Evolutionary conservation across 495 filamentous ascomycete genomes (phyloP).

Genomic region (Lepidopterella palustris): DNA sequence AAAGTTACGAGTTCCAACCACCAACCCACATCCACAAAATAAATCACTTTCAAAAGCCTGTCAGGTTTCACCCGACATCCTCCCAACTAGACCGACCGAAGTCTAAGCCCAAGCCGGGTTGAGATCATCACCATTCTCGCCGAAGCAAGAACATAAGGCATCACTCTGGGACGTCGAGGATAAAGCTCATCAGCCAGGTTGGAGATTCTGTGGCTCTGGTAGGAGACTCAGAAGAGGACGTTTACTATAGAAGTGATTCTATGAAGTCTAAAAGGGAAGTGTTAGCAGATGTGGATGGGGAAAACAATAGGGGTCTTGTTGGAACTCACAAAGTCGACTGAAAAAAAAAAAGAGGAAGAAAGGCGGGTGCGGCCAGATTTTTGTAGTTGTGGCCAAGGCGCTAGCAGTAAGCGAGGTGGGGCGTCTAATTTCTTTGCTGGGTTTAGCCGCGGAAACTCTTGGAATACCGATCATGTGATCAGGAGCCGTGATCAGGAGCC

Average conservation of each 20-base stretch:
- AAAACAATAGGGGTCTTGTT: conserved; percentile 8
- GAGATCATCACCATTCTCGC: conserved; percentile 69
- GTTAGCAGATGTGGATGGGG: background rate
- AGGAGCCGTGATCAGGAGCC: too few relatives aligned
- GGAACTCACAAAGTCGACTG: conserved; percentile 29
- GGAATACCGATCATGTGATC: too few relatives aligned
- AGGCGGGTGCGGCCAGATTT: conserved; percentile 28
- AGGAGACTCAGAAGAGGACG: conserved; percentile 45
- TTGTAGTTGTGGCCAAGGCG: conserved; percentile 10
- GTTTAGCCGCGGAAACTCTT: too few relatives aligned
- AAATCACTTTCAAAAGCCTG: too few relatives aligned
- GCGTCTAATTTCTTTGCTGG: too few relatives aligned
- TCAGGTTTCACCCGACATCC: conserved; percentile 66
- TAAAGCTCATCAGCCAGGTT: conserved; percentile 69
- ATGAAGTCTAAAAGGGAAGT: conserved; percentile 26
- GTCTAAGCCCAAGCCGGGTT: conserved; percentile 51
- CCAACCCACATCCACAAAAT: too few relatives aligned
- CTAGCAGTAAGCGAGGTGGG: too few relatives aligned
- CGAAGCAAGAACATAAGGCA: conserved; percentile 53
- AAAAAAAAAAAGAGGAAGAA: conserved; percentile 30
- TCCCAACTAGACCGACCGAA: conserved; percentile 59
- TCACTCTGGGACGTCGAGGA: conserved; percentile 69
- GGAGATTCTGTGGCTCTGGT: conserved; percentile 64
- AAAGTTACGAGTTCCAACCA: too few relatives aligned
- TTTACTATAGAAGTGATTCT: conserved; percentile 51